Evolutionary conservation across 345 rosid genomes (phyloP), one percentile per base, ranked within the genome.

Genomic region (Arabis hirsuta): DNA sequence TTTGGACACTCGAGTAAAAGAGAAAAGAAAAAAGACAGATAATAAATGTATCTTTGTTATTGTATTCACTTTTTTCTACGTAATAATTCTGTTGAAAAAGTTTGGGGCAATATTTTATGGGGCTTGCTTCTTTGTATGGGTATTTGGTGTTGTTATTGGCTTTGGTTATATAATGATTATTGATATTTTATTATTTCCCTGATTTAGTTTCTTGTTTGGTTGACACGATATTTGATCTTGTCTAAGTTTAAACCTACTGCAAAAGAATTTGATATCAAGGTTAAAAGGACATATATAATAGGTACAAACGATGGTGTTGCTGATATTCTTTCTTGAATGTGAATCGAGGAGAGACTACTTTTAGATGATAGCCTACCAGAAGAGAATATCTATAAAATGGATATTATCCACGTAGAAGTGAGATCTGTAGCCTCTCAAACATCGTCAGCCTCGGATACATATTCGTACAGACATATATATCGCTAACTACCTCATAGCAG

Each of bases 71-170:
- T 56, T 56, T 5, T 66, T 75, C 27, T 5, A 61, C 45, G 46
- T 69, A 62, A 63, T 76, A 69, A 62, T 62, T 76, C 8, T 36
- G 39, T 43, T 38, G 6, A 12, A 55, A 67, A 46, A 13, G 53
- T 62, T 47, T 62, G 74, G 65, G 74, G 65, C 14, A 62, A 39
- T 46, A 54, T 61, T 69, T 69, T 62, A 53, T 27, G 39, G 75
- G 70, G 55, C 69, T 76, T 69, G 64, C 74, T 55, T 76, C 65
- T 55, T 69, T 55, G 51, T 55, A 75, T 22, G 65, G 66, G 29
- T 48, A 39, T 62, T 75, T 63, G 60, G 13, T 36, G 41, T 36
- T 36, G 50, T 65, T 65, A 38, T 57, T 48, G 72, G 54, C 53
- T 16, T 57, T 74, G 55, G 52, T 52, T 43, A 50, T 39, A 34